Base-by-base conservation (phyloP, 2,329 filamentous ascomycete genomes). In the Domatiomyces catenatus region DNA sequence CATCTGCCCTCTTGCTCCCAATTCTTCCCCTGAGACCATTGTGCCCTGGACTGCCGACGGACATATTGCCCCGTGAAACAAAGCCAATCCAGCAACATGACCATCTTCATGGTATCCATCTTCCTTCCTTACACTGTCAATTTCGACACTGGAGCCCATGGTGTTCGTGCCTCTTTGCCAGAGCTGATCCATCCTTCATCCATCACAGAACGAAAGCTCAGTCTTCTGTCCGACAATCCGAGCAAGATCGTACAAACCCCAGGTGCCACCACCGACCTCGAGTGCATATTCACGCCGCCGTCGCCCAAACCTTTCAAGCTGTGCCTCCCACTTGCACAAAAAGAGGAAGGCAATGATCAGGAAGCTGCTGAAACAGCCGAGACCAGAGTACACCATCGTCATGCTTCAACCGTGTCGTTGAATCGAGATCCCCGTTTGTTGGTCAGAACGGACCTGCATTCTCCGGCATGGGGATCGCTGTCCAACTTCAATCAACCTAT, bases 111-210 rank as follows among this genome's bases (percentile, higher is more conserved):
- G 48, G 75, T 73, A 50, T 77, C 76, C 28, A 68, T 80, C 74
- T 94, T 94, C 64, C 77, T 95, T 36, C 90, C 90, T 32, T 89
- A 94, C 66, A 96, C 90, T 42, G 75, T 94, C 62, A 82, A 94
- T 66, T 96, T 96, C 66, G 81, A 82, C 59, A 74, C 85, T 51
- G 48, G 51, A 39, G 18, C 28, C 17, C 19, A 50, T 47, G n/a
- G 18, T 17, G 32, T 39, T 39, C 32, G 15, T 39, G 42, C 52
- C 51, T 44, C 56, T 47, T 15, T 46, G 47, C 32, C 32, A 44
- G 19, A 46, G 18, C 18, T 46, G 42, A 50, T 26, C 47, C 42
- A 22, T 18, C 49, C 19, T 18, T 47, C n/a, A 42, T 53, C n/a
- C 28, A 48, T 19, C 45, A 46, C 15, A 43, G 28, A 26, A 15